Conservation (phyloP, 2,329 filamentous ascomycete species). For the Neofusicoccum sp. region DNA sequence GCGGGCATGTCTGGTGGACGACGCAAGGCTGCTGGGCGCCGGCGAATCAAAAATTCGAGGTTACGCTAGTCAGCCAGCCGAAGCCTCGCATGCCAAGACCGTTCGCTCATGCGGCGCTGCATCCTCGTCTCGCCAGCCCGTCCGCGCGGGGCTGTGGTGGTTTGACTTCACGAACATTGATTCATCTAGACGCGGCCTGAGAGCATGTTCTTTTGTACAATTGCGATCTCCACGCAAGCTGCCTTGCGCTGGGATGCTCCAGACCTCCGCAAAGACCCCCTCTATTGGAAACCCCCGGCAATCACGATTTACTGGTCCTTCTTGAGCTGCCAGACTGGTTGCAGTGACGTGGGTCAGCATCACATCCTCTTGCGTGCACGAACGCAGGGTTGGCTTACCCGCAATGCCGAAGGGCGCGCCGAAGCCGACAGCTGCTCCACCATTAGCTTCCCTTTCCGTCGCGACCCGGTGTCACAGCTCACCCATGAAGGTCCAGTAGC, state of each 20-base stretch:
- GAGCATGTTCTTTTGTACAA: slow-evolving; percentile 13
- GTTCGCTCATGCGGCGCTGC: background rate
- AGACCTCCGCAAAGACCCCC: slow-evolving; percentile 1
- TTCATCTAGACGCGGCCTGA: slow-evolving; percentile 13
- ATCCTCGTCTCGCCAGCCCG: background rate
- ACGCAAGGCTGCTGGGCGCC: background rate
- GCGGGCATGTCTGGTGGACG: slow-evolving; percentile 18
- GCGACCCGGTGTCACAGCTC: slow-evolving; percentile 26
- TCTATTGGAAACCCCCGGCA: background rate
- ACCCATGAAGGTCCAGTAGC: slow-evolving; percentile 83
- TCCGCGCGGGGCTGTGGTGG: background rate
- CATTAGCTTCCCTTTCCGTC: slow-evolving; percentile 16
- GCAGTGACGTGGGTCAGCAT: background rate
- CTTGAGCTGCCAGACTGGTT: slow-evolving; percentile 64
- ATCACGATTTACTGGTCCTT: slow-evolving; percentile 50
- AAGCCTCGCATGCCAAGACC: slow-evolving; percentile 16
- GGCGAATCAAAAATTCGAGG: slow-evolving; percentile 20
- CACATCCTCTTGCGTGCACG: background rate
- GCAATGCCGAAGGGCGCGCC: slow-evolving; percentile 52
- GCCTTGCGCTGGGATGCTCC: background rate
- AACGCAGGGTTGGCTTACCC: slow-evolving; percentile 49
- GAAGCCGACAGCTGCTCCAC: slow-evolving; percentile 16
- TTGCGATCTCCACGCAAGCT: background rate
- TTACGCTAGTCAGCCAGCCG: slow-evolving; percentile 20
- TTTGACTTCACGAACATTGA: slow-evolving; percentile 8